A percentile compares a stretch with the other conserved stretches of the same genome.
Evolutionary conservation across 1,139 yeast species (phyloP).

Genomic region (Pichia norvegensis): DNA sequence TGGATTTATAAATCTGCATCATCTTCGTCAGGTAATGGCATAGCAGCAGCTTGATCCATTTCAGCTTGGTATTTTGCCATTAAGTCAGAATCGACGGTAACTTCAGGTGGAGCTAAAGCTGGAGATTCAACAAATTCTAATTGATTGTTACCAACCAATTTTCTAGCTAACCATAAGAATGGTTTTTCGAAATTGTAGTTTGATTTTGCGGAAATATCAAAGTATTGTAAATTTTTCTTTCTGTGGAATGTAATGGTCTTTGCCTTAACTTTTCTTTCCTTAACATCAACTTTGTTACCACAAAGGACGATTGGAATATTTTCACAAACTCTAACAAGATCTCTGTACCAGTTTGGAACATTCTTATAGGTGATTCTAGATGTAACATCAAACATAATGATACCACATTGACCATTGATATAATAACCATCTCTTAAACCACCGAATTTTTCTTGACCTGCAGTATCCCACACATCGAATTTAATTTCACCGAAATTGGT

Average conservation of each 20-base stretch:
- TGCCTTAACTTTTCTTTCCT: constrained; percentile 99
- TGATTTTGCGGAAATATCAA: constrained; percentile 98
- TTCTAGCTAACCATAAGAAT: constrained; percentile 99
- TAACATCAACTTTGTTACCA: constrained; percentile 99
- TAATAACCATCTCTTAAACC: constrained; percentile 99
- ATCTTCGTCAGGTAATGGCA: constrained; percentile 99
- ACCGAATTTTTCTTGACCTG: constrained; percentile 99
- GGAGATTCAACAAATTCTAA: constrained; percentile 99
- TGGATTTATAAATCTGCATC: constrained; percentile 82
- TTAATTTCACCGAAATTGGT: constrained; percentile 98
- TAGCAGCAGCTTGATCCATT: constrained; percentile 98
- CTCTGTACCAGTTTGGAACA: constrained; percentile 99
- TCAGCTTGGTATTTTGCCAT: constrained; percentile 98
- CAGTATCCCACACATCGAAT: constrained; percentile 99
- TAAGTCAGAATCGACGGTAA: constrained; percentile 88
- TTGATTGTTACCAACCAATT: constrained; percentile 96
- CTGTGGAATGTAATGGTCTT: constrained; percentile 99
- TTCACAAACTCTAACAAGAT: constrained; percentile 98
- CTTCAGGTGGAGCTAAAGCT: constrained; percentile 99
- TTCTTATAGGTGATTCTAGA: constrained; percentile 99
- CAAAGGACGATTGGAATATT: constrained; percentile 98
- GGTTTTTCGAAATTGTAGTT: constrained; percentile 99
- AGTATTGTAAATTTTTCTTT: constrained; percentile 99
- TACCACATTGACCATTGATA: constrained; percentile 99
- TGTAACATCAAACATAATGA: constrained; percentile 99